Base-by-base conservation (phyloP, 768 basidiomycete species). In the Tulasnella sp. region DNA sequence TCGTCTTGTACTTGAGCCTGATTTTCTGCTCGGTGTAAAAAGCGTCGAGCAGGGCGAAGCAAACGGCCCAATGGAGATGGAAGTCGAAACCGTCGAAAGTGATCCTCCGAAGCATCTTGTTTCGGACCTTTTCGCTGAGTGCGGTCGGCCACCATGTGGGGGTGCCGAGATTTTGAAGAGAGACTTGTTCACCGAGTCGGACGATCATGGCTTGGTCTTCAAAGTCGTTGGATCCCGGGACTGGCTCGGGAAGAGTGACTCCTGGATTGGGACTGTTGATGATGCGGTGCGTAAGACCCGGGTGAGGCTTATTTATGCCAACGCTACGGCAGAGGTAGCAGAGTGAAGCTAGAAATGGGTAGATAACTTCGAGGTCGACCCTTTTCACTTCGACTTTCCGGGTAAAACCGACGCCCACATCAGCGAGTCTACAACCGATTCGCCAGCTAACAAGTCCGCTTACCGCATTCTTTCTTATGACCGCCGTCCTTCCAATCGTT, bases 281-380 rank as follows among this genome's bases (percentile, higher is more conserved):
- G 34, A 76, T 76, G 4, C 67, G 52, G 36, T 68, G 39, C 1
- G 37, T 67, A 29, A 67, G 49, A 9, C 58, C 75, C 5, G 64
- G 75, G 34, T 76, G 75, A 29, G 67, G 25, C 6, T 37, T 58
- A 5, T 12, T 34, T 22, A 67, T n/a, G 5, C 22, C 14, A 37
- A 58, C 25, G 25, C 34, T 49, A 31, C 42, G 54, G 25, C 29
- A 58, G 15, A 40, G 40, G 29, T n/a, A 29, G 38, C 31, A 36
- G 19, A 76, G 34, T 12, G 67, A 38, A 14, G 75, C 75, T 22
- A 76, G 75, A 29, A 76, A 76, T 31, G 75, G 75, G 45, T 76
- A 76, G 42, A 76, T 40, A 11, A 34, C 37, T 29, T 76, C 75
- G 29, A 76, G 25, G 17, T 76, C 75, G 31, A 68, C 67, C 15